Evolutionary conservation across 768 basidiomycete genomes (phyloP).

Genomic region (Tylopilus plumbeoviolaceoides): DNA sequence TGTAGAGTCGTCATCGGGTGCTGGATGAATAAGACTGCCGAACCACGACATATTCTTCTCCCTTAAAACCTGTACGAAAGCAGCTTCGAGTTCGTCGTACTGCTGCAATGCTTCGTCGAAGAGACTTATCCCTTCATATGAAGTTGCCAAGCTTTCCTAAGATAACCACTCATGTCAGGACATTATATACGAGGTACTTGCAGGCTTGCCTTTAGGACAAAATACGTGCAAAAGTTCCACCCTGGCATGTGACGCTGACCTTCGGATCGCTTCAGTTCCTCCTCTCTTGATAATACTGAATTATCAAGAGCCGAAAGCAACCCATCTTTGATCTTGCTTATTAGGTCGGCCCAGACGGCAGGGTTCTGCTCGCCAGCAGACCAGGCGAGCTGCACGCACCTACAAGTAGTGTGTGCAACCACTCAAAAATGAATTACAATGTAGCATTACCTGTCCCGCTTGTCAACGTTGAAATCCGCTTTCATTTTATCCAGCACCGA

Average conservation of each 20-base stretch:
- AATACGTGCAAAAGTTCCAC: constrained; percentile 99
- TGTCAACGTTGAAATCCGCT: constrained; percentile 88
- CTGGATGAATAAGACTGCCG: constrained; percentile 72
- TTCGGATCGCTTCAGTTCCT: constrained; percentile 88
- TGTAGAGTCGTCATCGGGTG: constrained; percentile 68
- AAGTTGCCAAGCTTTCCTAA: constrained; percentile 90
- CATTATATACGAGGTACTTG: neutral
- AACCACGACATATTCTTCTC: constrained; percentile 93
- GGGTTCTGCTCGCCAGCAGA: constrained; percentile 68
- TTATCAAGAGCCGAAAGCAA: constrained; percentile 80
- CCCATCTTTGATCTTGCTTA: constrained; percentile 87
- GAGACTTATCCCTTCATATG: constrained; percentile 87
- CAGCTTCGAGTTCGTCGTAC: constrained; percentile 87
- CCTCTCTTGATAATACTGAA: constrained; percentile 74
- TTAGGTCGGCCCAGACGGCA: constrained; percentile 80
- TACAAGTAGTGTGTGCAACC: constrained; percentile 30
- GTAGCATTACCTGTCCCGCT: constrained; percentile 61
- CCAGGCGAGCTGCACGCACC: constrained; percentile 83
- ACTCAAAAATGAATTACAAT: constrained; percentile 2
- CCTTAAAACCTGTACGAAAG: constrained; percentile 69
- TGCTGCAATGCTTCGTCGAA: constrained; percentile 85
- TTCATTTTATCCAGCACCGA: constrained; percentile 86
- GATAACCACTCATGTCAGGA: constrained; percentile 3
- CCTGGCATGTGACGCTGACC: constrained; percentile 89
- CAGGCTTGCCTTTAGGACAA: constrained; percentile 80